Evolutionary conservation across 2,329 filamentous ascomycete species (phyloP).

Genomic region (Colletotrichum aenigma): DNA sequence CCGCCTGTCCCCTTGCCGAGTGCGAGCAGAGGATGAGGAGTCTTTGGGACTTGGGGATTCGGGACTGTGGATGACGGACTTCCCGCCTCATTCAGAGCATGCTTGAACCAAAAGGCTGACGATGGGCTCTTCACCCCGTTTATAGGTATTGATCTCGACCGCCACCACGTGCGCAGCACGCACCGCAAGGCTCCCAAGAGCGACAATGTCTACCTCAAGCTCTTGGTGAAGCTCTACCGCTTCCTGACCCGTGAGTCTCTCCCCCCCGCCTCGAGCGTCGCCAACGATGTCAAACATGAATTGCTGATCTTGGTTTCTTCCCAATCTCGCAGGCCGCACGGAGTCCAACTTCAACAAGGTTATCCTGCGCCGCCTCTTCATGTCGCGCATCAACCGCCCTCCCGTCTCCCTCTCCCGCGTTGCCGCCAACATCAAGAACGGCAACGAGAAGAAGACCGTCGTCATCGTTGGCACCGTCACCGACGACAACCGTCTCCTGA

Average conservation of each 20-base stretch:
- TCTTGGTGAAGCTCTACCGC: conserved; percentile 98
- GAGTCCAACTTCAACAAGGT: conserved; percentile 99
- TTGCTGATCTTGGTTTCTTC: background rate
- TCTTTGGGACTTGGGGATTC: background rate
- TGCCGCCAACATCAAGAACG: conserved; percentile 70
- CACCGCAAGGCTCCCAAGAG: conserved; percentile 97
- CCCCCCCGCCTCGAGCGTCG: background rate
- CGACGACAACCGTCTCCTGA: conserved; percentile 93
- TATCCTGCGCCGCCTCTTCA: conserved; percentile 95
- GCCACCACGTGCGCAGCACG: conserved; percentile 70
- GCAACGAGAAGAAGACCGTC: conserved; percentile 80
- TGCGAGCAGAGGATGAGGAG: background rate
- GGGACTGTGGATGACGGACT: conserved; percentile 19
- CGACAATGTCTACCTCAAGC: conserved; percentile 96
- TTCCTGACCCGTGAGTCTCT: conserved; percentile 85
- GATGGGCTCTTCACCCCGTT: conserved; percentile 45
- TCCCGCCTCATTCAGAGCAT: conserved; percentile 59
- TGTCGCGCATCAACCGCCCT: conserved; percentile 97
- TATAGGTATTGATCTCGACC: conserved; percentile 75
- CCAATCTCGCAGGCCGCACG: conserved; percentile 73
- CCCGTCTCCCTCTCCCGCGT: conserved; percentile 95
- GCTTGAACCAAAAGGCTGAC: conserved; percentile 68
- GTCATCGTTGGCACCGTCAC: conserved; percentile 95
- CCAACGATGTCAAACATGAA: background rate
- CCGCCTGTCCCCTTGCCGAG: background rate